Evolutionary conservation across 2,329 filamentous ascomycete species (phyloP), one percentile per base, ranked within the genome.

Genomic region (Neocucurbitaria cava): DNA sequence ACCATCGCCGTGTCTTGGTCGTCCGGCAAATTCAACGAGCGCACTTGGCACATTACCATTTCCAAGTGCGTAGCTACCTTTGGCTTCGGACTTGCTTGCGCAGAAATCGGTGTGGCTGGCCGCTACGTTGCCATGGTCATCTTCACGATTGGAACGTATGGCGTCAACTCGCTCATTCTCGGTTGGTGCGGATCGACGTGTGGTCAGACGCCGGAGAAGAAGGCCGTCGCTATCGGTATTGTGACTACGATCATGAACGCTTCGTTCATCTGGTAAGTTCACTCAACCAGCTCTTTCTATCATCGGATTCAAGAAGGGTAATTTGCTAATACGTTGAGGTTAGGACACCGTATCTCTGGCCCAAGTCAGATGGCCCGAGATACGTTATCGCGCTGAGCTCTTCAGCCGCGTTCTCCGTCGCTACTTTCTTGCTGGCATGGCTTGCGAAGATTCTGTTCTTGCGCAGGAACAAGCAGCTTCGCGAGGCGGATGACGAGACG

Each of bases 131-230:
- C 66, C 26, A 70, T 70, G 66, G 58, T 70, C 24, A 67, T 75
- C 54, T 75, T 75, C 56, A 71, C 71, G 4, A 71, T 72, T 35
- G 71, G 71, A 3, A 73, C 70, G 2, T 74, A 74, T 43, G 71
- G 67, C 13, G 70, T 76, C 31, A 79, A 79, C 51, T 77, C 76
- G 9, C 68, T 79, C 20, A 77, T 79, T 26, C 69, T 81, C 15
- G 75, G 76, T n/a, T 81, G 78, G 79, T 77, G 76, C 13, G 76
- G 76, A 18, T 74, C 74, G 2, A 78, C 77, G 0, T 72, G 77
- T 31, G 77, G 75, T n/a, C 77, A 79, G 52, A 79, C 78, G 0
- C 73, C 75, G 33, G 78, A 79, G 61, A 81, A 80, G 69, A 78
- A 78, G 56, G 78, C 78, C 28, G 78, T 78, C 7, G 69, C 76